Evolutionary conservation across 2,329 filamentous ascomycete genomes (phyloP).

Genomic region (Neofusicoccum parvum): DNA sequence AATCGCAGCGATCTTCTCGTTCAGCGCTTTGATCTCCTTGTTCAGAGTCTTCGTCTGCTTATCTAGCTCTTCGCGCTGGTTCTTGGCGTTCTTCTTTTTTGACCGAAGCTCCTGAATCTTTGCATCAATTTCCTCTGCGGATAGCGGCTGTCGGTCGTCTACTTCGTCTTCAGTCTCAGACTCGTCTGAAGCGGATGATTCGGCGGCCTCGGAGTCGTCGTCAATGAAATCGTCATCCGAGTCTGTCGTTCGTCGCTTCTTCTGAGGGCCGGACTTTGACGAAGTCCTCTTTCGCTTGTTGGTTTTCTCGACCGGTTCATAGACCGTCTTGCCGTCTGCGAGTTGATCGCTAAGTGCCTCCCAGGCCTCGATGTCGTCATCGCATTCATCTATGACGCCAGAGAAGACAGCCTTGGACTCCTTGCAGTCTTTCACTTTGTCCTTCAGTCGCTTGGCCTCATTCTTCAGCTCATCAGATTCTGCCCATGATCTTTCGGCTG

Average conservation of each 20-base stretch:
- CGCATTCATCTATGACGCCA: conserved; percentile 38
- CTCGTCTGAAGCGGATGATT: neutral
- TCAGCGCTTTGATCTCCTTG: conserved; percentile 31
- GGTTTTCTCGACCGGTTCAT: conserved; percentile 31
- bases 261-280: conserved; percentile 21
- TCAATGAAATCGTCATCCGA: conserved; percentile 28
- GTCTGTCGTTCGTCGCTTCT: conserved; percentile 24
- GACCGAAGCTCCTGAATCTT: conserved; percentile 49
- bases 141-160: conserved; percentile 40
- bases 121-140: conserved; percentile 41
- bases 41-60: conserved; percentile 35
- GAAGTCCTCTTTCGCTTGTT: conserved; percentile 42
- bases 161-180: conserved; percentile 26
- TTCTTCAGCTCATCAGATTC: conserved; percentile 32
- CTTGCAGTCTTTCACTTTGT: conserved; percentile 31
- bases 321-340: conserved; percentile 47
- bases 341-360: conserved; percentile 43
- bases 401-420: conserved; percentile 39
- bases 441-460: conserved; percentile 26
- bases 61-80: conserved; percentile 32
- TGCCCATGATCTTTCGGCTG: conserved; percentile 30
- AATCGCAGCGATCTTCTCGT: conserved; percentile 35
- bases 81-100: conserved; percentile 45
- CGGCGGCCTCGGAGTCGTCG: conserved; percentile 26
- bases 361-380: conserved; percentile 51